phyloP scores from a whole-genome alignment of 225 moss, liverwort and hornwort genomes.

The Rhytidiadelphus loreus region DNA sequence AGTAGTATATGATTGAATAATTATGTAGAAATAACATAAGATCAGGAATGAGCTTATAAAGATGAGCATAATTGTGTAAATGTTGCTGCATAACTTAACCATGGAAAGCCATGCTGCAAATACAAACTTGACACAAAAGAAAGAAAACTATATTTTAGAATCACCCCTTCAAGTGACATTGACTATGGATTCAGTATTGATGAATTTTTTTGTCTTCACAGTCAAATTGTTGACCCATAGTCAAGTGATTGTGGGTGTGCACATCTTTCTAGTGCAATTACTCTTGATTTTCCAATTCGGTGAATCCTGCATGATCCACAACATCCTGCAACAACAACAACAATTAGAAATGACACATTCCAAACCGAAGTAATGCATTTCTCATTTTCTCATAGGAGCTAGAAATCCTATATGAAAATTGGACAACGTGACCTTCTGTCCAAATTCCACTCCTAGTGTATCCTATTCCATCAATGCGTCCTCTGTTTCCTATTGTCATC shows the following conservation, averaged over 20 bases:
- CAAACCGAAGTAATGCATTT: neutral
- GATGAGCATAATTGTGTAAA: too few relatives aligned
- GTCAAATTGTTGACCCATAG: neutral
- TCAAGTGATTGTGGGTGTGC: neutral
- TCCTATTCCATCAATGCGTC: neutral
- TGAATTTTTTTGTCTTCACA: neutral
- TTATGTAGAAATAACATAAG: too few relatives aligned
- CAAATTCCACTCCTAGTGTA: neutral
- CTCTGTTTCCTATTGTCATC: too few relatives aligned
- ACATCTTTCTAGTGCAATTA: neutral
- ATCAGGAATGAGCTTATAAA: too few relatives aligned
- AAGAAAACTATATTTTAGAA: too few relatives aligned
- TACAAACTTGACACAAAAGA: neutral
- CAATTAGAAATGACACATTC: neutral
- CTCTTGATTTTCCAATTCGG: neutral
- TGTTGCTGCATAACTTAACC: too few relatives aligned
- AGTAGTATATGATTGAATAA: too few relatives aligned
- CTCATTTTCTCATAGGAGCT: neutral
- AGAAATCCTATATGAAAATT: neutral
- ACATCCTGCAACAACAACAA: neutral
- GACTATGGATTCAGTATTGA: too few relatives aligned
- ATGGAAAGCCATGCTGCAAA: neutral
- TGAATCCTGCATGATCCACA: neutral
- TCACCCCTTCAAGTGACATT: too few relatives aligned
- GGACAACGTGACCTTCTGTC: neutral